Evolutionary conservation across 1,284 basidiomycete genomes (phyloP), one percentile per base, ranked within the genome.

Genomic region (Mycena citricolor): DNA sequence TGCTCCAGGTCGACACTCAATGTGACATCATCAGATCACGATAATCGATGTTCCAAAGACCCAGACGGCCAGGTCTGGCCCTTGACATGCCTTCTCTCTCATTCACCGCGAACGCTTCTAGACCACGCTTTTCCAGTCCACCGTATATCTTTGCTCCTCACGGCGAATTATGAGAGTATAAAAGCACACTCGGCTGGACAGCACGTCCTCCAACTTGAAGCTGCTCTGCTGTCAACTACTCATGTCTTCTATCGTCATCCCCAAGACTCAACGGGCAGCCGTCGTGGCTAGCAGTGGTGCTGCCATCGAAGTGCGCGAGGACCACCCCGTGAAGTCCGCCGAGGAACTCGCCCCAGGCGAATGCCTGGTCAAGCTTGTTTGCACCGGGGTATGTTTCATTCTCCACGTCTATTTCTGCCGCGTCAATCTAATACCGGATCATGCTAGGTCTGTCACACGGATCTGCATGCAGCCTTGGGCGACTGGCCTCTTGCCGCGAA

Each of bases 281-380:
- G 69, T 89, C 57, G 70, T 86, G 37, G 65, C 71, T 11, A 54
- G 61, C 2, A 61, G 64, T 14, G 74, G 73, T 30, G 65, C 65
- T 3, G 51, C 62, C 12, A 70, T 82, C 26, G 60, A 74, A 42
- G 60, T 84, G 44, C 65, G 63, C 46, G 54, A 61, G 33, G 70
- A 82, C 57, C 60, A 74, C 42, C 83, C 76, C 16, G 86, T 94
- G 57, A 77, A 69, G 43, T 74, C 77, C 45, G 76, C 76, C 4
- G 66, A 71, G 16, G 74, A 89, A 12, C 86, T 94, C 63, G 70
- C 73, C 19, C 83, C 85, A 1, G 89, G 88, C 44, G 83, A 94
- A 66, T 90, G 85, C 56, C 81, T 94, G 52, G 76, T 94, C 63
- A 82, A 86, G 63, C 73, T 94, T 63, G 70, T 76, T 33, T 83